phyloP scores from a whole-genome alignment of 192 early-diverging fungal genomes.

The Spizellomyces sp. region DNA sequence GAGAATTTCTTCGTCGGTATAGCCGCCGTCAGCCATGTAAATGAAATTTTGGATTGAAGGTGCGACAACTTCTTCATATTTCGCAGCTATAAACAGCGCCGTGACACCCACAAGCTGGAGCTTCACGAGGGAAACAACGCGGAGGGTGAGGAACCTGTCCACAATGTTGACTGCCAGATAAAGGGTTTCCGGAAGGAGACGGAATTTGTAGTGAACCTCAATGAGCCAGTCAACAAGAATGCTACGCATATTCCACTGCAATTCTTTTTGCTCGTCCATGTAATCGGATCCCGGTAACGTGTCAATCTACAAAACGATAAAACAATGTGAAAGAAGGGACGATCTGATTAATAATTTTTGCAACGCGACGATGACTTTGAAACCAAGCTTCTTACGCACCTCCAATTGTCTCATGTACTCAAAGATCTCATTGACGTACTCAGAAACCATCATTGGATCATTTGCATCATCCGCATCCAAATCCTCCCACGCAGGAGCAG shows the following conservation, averaged over 20 bases:
- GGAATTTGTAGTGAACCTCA: conserved; percentile 89
- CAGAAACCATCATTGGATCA: conserved; percentile 92
- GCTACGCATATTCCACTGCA: conserved; percentile 90
- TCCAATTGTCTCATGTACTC: conserved; percentile 79
- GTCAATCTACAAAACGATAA: conserved; percentile 39
- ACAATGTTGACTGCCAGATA: conserved; percentile 92
- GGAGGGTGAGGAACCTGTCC: conserved; percentile 89
- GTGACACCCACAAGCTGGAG: conserved; percentile 95
- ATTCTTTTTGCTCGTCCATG: conserved; percentile 80
- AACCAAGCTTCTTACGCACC: conserved; percentile 39
- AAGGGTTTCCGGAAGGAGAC: conserved; percentile 91
- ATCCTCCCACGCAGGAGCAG: conserved; percentile 51
- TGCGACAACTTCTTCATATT: conserved; percentile 91
- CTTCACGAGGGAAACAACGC: conserved; percentile 82
- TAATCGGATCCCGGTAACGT: conserved; percentile 82
- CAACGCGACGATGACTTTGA: neutral
- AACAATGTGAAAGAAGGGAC: conserved; percentile 6
- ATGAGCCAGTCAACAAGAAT: conserved; percentile 96
- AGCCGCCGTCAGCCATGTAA: conserved; percentile 79
- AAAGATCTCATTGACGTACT: conserved; percentile 94
- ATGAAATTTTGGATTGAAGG: conserved; percentile 85
- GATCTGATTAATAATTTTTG: neutral
- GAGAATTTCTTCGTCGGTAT: conserved; percentile 80
- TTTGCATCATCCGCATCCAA: conserved; percentile 74
- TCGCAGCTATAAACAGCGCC: conserved; percentile 85